Evolutionary conservation across 208 protist genomes (phyloP).

Genomic region (Trypanosoma mega): DNA sequence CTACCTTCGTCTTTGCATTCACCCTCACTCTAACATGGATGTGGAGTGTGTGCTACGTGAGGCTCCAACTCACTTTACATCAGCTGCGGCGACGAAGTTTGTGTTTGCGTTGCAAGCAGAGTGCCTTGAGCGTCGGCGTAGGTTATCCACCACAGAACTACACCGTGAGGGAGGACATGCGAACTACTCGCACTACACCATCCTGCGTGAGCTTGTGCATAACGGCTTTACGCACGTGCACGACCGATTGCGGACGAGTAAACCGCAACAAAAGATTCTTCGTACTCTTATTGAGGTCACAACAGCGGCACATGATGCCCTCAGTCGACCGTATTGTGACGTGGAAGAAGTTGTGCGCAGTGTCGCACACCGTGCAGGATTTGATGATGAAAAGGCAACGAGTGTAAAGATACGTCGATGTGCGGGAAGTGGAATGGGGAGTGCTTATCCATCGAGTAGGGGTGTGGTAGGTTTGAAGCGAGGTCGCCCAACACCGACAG

Average conservation of each 20-base stretch:
- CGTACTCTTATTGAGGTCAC: conserved; percentile 38
- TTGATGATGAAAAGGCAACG: conserved; percentile 30
- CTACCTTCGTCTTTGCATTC: conserved; percentile 56
- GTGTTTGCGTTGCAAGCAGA: conserved; percentile 46
- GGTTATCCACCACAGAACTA: conserved; percentile 14
- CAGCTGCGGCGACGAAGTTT: conserved; percentile 35
- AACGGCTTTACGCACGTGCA: conserved; percentile 40
- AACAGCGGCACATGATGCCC: conserved; percentile 33
- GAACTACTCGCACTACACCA: conserved; percentile 47
- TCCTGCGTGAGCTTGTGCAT: conserved; percentile 53
- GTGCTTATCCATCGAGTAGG: too few relatives aligned
- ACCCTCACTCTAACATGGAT: conserved; percentile 56
- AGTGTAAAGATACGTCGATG: conserved; percentile 14
- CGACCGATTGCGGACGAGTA: conserved; percentile 37
- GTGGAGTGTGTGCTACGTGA: conserved; percentile 49
- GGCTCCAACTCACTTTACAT: conserved; percentile 40
- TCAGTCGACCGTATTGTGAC: conserved; percentile 39
- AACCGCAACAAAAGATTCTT: conserved; percentile 41
- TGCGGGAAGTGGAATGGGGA: not conserved
- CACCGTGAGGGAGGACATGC: conserved; percentile 23
- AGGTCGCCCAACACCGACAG: not conserved
- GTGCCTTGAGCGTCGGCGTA: conserved; percentile 26
- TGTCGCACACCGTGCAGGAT: conserved; percentile 45
- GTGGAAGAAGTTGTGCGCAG: conserved; percentile 42
- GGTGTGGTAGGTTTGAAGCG: too few relatives aligned